Percentiles rank a stretch among this genome's conserved stretches.
Conservation (phyloP, 2,329 filamentous ascomycete genomes). For the Penicillium sp. region DNA sequence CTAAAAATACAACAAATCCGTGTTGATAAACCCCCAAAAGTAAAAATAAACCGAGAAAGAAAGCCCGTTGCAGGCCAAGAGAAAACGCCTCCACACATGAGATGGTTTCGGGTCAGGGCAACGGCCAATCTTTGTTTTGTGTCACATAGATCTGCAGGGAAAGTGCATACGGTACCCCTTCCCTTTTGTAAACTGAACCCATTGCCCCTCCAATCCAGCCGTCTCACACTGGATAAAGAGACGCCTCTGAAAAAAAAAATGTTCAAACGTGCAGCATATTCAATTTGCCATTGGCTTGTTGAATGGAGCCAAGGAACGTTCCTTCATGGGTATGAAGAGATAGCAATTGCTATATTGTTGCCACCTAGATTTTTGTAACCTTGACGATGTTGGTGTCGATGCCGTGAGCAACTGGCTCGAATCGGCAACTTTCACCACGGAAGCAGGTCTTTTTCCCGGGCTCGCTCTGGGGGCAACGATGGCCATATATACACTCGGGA, state of each 20-base stretch:
- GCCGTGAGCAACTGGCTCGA: constrained; percentile 62
- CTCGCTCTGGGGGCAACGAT: constrained; percentile 63
- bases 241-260: not conserved
- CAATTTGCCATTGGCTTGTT: not conserved
- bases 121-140: not conserved
- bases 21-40: not conserved
- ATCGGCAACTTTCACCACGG: constrained; percentile 65
- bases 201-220: not conserved
- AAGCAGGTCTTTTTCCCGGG: constrained; percentile 62
- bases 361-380: constrained; percentile 51
- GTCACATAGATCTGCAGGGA: not conserved
- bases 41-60: not conserved
- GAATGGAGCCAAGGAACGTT: not conserved
- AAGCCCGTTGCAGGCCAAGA: not conserved
- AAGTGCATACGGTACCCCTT: not conserved
- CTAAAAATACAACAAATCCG: not conserved
- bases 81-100: not conserved
- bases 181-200: not conserved
- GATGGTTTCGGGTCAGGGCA: not conserved
- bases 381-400: constrained; percentile 64
- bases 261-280: not conserved
- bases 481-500: constrained; percentile 67
- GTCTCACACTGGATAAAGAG: not conserved
- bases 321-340: not conserved
- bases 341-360: not conserved